Conservation (phyloP, 2,329 filamentous ascomycete genomes). For the Ustulina deusta region DNA sequence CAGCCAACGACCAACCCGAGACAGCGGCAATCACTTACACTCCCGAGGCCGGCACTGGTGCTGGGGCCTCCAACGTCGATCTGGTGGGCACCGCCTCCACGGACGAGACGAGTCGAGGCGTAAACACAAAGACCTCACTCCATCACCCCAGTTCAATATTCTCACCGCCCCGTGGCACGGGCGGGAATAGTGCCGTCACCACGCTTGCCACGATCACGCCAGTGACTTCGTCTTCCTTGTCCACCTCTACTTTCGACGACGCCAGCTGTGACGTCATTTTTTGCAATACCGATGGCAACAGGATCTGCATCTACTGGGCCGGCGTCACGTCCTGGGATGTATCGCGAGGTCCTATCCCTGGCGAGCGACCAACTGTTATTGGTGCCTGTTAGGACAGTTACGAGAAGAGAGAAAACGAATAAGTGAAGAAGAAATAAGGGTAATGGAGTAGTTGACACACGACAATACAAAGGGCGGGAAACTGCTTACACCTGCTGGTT, state of each 20-base stretch:
- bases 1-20: conserved; percentile 1
- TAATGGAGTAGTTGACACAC: no score
- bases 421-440: background rate
- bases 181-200: background rate
- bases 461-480: background rate
- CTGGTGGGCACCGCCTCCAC: background rate
- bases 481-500: conserved; percentile 10
- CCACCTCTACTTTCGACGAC: conserved; percentile 17
- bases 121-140: background rate
- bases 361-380: conserved; percentile 43
- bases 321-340: conserved; percentile 49
- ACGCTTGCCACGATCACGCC: conserved; percentile 23
- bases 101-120: background rate
- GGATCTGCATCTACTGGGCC: conserved; percentile 49
- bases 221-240: background rate
- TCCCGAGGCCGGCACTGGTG: background rate
- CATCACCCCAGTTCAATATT: conserved; percentile 13
- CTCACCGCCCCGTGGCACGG: background rate
- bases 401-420: no score
- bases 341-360: conserved; percentile 45
- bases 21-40: background rate
- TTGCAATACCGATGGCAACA: conserved; percentile 43
- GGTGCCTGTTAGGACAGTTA: conserved; percentile 41
- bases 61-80: background rate
- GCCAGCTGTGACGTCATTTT: conserved; percentile 45